Base-by-base conservation (phyloP, 768 basidiomycete species). In the Lentinula detonsa region DNA sequence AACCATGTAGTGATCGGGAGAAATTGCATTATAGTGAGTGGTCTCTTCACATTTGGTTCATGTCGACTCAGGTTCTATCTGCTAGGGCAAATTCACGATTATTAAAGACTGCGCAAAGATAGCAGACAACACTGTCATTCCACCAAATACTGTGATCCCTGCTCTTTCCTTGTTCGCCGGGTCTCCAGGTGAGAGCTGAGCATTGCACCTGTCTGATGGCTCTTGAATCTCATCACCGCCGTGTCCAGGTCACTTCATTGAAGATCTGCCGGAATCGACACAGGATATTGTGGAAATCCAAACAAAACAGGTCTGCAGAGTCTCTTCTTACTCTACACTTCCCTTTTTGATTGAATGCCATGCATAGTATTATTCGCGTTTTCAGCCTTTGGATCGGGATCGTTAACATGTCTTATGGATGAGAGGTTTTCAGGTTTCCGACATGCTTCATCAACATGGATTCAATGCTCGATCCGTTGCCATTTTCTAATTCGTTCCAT, bases 101-200 rank as follows among this genome's bases (percentile, higher is more conserved):
- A 95, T 98, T 72, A 97, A 98, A 70, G 96, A 98, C 69, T 95
- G 95, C 65, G 92, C 90, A 3, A 87, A 85, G 62, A 86, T 99
- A 23, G 88, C 88, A 33, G 95, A 98, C 71, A 89, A 90, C 65
- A 91, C 93, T 0, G 85, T 98, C 40, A 76, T 98, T 13, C 92
- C 95, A 1, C 89, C 94, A 3, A 95, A 93, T 60, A 95, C 94
- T 0, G 93, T 98, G 52, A 85, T 98, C 9, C 95, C 96, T 1
- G 91, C 93, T 2, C 74, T 98, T 62, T 83, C 93, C 0, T 75
- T 89, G 5, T 98, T 95, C 72, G 73, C 85, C 15, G 97, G 96
- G 8, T 93, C 91, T 43, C 96, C 97, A 72, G 95, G 95, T 93
- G 57, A 52, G 78, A 68, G 57, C 62, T 15, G 39, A 35, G 16